phyloP scores from a whole-genome alignment of 805 yeast genomes.

The Yamadazyma nakazawae region DNA sequence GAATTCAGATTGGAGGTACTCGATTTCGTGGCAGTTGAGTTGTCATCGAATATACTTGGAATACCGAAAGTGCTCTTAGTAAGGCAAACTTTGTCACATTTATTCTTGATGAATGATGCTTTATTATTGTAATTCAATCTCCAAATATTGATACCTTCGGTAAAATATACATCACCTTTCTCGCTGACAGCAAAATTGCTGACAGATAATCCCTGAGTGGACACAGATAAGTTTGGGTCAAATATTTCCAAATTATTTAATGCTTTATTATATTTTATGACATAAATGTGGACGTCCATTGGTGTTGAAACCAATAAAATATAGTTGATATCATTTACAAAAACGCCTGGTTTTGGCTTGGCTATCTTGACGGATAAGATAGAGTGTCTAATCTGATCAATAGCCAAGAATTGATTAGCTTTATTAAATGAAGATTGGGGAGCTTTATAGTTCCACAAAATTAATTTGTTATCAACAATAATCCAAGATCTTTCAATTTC shows the following conservation, averaged over 20 bases:
- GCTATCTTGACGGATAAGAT: constrained; percentile 73
- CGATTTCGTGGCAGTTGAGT: constrained; percentile 1
- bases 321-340: constrained; percentile 72
- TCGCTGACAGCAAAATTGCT: constrained; percentile 58
- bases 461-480: constrained; percentile 72
- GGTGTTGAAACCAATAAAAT: constrained; percentile 78
- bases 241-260: constrained; percentile 59
- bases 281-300: constrained; percentile 70
- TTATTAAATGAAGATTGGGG: constrained; percentile 45
- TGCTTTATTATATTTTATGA: constrained; percentile 52
- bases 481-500: constrained; percentile 85
- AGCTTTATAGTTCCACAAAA: constrained; percentile 78
- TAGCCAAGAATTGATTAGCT: constrained; percentile 61
- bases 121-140: constrained; percentile 78
- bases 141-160: constrained; percentile 81
- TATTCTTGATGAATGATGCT: constrained; percentile 83
- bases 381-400: constrained; percentile 78
- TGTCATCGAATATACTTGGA: constrained; percentile 24
- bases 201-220: constrained; percentile 74
- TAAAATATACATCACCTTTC: constrained; percentile 73
- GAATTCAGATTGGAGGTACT: background rate
- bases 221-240: constrained; percentile 78
- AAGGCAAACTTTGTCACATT: constrained; percentile 77
- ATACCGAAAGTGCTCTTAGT: constrained; percentile 57
- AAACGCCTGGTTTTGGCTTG: constrained; percentile 78